These are phyloP conservation scores for Lizonia empirigonia DNA, from an alignment of 2,329 filamentous ascomycete species.

Conservation along the genomic window DNA sequence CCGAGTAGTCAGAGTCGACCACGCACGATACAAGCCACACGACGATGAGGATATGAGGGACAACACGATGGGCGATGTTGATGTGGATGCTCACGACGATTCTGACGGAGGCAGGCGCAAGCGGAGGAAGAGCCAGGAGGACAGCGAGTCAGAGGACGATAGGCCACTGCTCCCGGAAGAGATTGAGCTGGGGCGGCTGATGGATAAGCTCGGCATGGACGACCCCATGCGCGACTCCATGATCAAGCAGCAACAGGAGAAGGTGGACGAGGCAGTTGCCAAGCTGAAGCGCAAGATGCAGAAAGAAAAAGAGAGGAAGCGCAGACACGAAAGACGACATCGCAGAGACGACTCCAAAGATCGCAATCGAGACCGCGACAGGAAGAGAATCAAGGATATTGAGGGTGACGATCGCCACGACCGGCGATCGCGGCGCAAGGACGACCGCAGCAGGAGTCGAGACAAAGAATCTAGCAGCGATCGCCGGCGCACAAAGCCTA, in stretches of 20 bases:
- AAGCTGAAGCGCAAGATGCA: slow-evolving; percentile 57
- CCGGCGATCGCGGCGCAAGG: slow-evolving; percentile 19
- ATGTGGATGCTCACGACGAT: slow-evolving; percentile 39
- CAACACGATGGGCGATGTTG: slow-evolving; percentile 60
- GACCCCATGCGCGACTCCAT: slow-evolving; percentile 96
- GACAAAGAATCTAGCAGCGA: slow-evolving; percentile 22
- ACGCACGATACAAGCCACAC: slow-evolving; percentile 86
- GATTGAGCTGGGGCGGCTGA: slow-evolving; percentile 73
- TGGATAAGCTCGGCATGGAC: slow-evolving; percentile 86
- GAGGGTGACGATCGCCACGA: slow-evolving; percentile 19
- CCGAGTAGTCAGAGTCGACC: slow-evolving; percentile 83
- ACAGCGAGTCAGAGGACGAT: slow-evolving; percentile 49
- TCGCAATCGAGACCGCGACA: slow-evolving; percentile 28
- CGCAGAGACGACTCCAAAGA: slow-evolving; percentile 33
- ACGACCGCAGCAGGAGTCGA: slow-evolving; percentile 23
- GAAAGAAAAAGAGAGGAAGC: slow-evolving; percentile 54
- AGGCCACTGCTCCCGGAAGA: slow-evolving; percentile 80
- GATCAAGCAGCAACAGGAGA: slow-evolving; percentile 88
- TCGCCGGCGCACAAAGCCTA: slow-evolving; percentile 9
- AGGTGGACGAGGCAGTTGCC: slow-evolving; percentile 73
- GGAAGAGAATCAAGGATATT: slow-evolving; percentile 28
- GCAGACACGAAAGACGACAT: slow-evolving; percentile 31
- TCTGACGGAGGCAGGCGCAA: slow-evolving; percentile 55
- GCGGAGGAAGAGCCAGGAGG: slow-evolving; percentile 54
- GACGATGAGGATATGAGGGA: slow-evolving; percentile 74